Conservation (phyloP, 164 flowering plant genomes). For the Cinnamomum chago region DNA sequence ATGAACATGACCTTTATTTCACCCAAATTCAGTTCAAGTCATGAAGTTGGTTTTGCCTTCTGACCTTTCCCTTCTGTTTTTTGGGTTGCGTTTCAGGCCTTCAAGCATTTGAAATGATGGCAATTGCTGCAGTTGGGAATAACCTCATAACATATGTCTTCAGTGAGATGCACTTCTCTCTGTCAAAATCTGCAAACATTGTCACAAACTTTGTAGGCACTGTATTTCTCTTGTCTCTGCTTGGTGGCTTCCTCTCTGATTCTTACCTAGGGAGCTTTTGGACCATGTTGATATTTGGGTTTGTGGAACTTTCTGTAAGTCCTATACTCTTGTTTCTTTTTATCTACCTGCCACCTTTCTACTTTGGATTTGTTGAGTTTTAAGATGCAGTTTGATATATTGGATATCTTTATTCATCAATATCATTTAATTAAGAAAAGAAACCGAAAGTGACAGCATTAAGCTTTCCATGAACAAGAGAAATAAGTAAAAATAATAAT, state of each 20-base stretch:
- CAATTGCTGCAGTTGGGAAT: conserved; percentile 90
- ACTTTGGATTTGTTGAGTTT: background rate
- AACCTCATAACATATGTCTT: conserved; percentile 85
- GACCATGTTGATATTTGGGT: conserved; percentile 89
- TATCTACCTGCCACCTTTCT: background rate
- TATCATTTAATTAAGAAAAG: background rate
- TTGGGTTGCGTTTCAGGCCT: conserved; percentile 41
- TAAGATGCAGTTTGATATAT: background rate
- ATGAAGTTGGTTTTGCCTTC: conserved; percentile 7
- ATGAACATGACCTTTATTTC: background rate
- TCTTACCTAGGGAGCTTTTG: conserved; percentile 89
- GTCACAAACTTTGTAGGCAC: conserved; percentile 96
- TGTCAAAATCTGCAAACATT: conserved; percentile 76
- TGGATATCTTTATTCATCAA: no score
- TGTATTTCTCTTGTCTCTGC: conserved; percentile 69
- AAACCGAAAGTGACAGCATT: background rate
- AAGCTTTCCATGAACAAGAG: background rate
- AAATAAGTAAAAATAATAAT: no score
- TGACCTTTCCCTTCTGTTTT: background rate
- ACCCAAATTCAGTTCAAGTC: background rate
- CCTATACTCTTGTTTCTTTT: background rate
- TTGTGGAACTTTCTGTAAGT: conserved; percentile 82
- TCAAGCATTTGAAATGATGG: conserved; percentile 89
- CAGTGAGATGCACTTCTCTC: conserved; percentile 83
- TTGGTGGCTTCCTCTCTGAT: conserved; percentile 91